Evolutionary conservation across 2,329 filamentous ascomycete species (phyloP), one percentile per base, ranked within the genome.

Genomic region (Alternaria infectoria): DNA sequence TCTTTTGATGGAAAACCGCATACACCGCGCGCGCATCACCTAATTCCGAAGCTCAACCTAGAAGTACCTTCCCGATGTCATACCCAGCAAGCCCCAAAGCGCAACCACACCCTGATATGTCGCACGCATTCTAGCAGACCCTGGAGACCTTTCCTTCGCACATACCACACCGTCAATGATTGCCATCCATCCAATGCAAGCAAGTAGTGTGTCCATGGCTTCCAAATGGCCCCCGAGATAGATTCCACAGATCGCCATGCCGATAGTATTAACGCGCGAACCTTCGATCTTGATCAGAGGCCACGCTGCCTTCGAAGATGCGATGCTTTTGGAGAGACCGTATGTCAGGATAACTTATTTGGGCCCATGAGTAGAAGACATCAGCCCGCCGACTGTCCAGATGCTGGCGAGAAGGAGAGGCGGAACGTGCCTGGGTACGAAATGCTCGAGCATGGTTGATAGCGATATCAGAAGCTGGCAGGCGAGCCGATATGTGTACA

Each of bases 401-500:
- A 64, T 63, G 17, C 57, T 69, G 36, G 67, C 68, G 58, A 72
- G 62, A n/a, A 69, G 59, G 30, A 70, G 66, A 43, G 68, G 67
- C 9, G 66, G 68, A 28, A 67, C 59, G 54, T 71, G 65, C 10
- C 67, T 40, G 13, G 46, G 60, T 30, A 49, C 54, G 59, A 69
- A 40, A 17, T 40, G 36, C n/a, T 40, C 36, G n/a, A 40, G 2
- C 15, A 40, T 40, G 36, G 3, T 40, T 40, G 36, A 17, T 40
- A 17, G 36, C 8, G 36, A 17, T 10, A 1, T 40, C n/a, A 11
- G 15, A 17, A 17, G 15, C 36, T 40, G 36, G 36, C n/a, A 11
- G 36, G 36, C 36, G n/a, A 40, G 36, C 8, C 36, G 36, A 40
- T 17, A 40, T 40, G n/a, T 40, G 5, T 17, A 40, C 9, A 5